These are phyloP conservation scores for Dioscorea dumetorum DNA, from an alignment of 106 monocot species.

Conservation along the genomic window DNA sequence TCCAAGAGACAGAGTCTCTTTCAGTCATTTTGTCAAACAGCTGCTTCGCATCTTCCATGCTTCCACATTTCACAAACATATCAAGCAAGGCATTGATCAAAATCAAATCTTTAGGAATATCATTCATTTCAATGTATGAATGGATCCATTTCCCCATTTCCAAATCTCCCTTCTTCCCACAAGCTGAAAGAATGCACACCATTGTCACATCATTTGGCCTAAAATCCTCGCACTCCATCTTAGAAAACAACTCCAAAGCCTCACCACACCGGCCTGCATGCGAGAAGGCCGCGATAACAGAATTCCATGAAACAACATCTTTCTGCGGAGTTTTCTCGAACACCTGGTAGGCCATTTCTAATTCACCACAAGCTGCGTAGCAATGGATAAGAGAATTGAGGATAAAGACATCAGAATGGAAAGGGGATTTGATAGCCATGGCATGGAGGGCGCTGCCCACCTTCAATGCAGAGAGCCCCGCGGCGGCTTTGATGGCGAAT, in stretches of 20 bases:
- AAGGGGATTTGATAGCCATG: conserved; percentile 29
- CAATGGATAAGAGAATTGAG: conserved; percentile 47
- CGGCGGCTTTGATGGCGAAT: conserved; percentile 48
- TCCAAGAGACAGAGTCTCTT: conserved; percentile 48
- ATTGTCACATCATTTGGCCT: conserved; percentile 39
- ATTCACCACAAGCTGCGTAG: conserved; percentile 26
- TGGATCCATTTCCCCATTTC: conserved; percentile 35
- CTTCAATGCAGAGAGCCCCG: conserved; percentile 5
- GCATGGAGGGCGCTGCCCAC: conserved; percentile 37
- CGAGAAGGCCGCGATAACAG: conserved; percentile 29
- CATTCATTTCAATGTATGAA: conserved; percentile 14
- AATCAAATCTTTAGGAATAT: conserved; percentile 16
- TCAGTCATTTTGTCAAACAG: conserved; percentile 36
- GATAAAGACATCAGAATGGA: conserved; percentile 37
- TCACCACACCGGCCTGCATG: conserved; percentile 19
- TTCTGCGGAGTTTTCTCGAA: conserved; percentile 26
- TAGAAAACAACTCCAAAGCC: conserved; percentile 29
- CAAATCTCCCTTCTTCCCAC: conserved; percentile 38
- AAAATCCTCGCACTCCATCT: conserved; percentile 23
- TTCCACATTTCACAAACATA: conserved; percentile 47
- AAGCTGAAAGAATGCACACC: conserved; percentile 35
- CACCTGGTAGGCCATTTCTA: conserved; percentile 16
- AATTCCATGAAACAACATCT: conserved; percentile 65
- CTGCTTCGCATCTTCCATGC: conserved; percentile 25
- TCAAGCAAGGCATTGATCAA: conserved; percentile 44